Conservation (phyloP, 371 early-diverging fungal genomes). For the Zancudomyces culisetae region DNA sequence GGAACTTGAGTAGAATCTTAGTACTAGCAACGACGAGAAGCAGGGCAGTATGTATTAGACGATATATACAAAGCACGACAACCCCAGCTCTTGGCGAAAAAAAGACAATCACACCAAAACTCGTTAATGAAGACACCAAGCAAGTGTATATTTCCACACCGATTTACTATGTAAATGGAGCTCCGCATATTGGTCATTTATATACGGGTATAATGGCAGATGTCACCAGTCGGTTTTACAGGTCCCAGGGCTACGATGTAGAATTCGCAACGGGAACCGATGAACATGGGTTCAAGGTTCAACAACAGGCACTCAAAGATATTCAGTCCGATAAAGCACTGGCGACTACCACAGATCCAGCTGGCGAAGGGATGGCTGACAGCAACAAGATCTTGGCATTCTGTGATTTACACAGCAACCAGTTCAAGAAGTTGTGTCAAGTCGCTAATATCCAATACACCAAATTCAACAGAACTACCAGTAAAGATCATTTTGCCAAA, state of each 20-base stretch:
- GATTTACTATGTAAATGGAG: slow-evolving; percentile 93
- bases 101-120: background rate
- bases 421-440: no score
- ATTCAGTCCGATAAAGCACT: no score
- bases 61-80: no score
- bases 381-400: no score
- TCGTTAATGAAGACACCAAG: background rate
- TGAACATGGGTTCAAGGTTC: slow-evolving; percentile 85
- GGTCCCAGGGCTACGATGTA: slow-evolving; percentile 36
- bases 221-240: slow-evolving; percentile 49
- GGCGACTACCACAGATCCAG: no score
- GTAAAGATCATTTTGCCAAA: slow-evolving; percentile 41
- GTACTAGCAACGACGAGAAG: no score
- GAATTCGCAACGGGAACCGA: slow-evolving; percentile 78
- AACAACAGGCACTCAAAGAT: no score
- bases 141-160: slow-evolving; percentile 52
- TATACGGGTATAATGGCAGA: slow-evolving; percentile 79
- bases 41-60: no score
- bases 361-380: no score
- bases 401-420: no score
- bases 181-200: slow-evolving; percentile 88
- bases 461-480: slow-evolving; percentile 78
- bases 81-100: no score
- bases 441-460: slow-evolving; percentile 54
- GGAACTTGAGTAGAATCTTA: no score